Evolutionary conservation across 345 rosid genomes (phyloP).

Genomic region (Moricandia arvensis): DNA sequence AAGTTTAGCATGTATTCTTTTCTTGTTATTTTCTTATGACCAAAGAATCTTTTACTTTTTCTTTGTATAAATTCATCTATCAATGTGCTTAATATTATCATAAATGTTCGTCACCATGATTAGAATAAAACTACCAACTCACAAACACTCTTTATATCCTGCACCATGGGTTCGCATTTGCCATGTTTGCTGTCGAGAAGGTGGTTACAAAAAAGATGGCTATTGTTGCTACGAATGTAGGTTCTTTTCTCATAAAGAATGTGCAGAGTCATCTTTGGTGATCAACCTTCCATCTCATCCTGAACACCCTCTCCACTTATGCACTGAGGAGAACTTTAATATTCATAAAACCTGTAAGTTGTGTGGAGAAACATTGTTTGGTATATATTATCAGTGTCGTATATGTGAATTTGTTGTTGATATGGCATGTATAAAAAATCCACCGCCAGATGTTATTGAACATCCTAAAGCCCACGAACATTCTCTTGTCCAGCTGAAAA

Average conservation of each 20-base stretch:
- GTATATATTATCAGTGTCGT: neutral
- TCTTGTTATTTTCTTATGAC: neutral
- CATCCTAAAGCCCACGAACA: neutral
- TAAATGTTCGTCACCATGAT: neutral
- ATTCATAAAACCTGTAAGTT: neutral
- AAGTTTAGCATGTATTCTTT: neutral
- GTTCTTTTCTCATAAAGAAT: neutral
- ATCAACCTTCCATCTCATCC: neutral
- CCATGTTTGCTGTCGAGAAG: neutral
- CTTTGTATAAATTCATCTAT: neutral
- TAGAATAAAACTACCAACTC: neutral
- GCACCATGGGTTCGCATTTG: neutral
- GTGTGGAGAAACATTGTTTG: neutral
- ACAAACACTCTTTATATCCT: neutral
- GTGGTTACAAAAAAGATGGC: neutral
- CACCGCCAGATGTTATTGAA: neutral
- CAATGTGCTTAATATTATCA: neutral
- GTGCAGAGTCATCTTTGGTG: neutral
- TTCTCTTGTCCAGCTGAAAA: neutral
- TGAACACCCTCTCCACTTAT: neutral
- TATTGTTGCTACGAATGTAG: neutral
- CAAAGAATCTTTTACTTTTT: neutral
- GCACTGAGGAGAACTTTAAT: neutral
- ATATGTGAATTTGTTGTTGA: neutral
- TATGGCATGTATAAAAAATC: neutral